Evolutionary conservation across 78 protist species (phyloP), one percentile per base, ranked within the genome.

Genomic region (Cavenderia fasciculata): DNA sequence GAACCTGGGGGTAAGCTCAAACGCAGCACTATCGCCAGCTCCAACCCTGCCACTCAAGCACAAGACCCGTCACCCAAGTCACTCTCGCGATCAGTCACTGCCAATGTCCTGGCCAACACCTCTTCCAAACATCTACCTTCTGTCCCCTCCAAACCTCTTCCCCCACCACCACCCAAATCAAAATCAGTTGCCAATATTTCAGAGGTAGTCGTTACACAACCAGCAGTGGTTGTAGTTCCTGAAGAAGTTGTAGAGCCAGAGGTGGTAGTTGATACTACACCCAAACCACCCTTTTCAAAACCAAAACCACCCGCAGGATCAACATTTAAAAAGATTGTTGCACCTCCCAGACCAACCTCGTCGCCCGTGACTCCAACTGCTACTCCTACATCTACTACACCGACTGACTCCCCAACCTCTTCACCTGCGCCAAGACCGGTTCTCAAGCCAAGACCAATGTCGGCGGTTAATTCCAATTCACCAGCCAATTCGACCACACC

Each of bases 141-240:
- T 14, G 52, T 68, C 11, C 78, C 78, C n/a, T 52, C 90, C 10
- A 82, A 82, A 68, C 90, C 90, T 4, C 68, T 82, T 44, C 90
- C 90, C 27, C 90, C 90, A 8, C 90, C 90, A 34, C 90, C 72
- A 36, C 72, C 72, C 19, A 38, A 43, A 21, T 27, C 14, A 5
- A 63, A 63, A 40, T 63, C 72, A 14, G n/a, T 5, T 40, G 31
- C 38, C 7, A 33, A 63, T 63, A 6, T 44, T 44, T 44, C 72
- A 61, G 31, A 21, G 6, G 40, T 40, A 61, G 31, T 40, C 6
- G 5, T 40, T 18, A 14, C 69, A 61, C 49, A 33, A 61, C 5
- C 69, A 61, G 16, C 69, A 34, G 10, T 47, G 18, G 72, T 34
- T 16, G 16, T 4, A 61, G 4, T 38, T 16, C 11, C 69, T 31